Base-by-base conservation (phyloP, 371 early-diverging fungal genomes). In the Umbelopsis sp. region DNA sequence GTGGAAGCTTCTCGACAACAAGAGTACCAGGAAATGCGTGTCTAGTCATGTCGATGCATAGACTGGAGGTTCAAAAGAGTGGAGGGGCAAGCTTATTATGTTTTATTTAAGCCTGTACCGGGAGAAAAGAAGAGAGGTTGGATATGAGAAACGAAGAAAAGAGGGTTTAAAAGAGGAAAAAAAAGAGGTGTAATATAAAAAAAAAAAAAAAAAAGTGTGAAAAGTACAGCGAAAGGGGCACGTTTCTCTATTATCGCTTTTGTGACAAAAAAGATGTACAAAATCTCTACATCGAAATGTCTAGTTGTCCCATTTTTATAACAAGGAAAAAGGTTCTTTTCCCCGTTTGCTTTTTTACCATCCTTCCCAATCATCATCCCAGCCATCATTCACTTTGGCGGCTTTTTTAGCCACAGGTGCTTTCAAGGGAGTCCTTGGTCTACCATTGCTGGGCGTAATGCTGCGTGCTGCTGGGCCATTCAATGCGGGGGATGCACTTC, bases 311-410 rank as follows among this genome's bases (percentile, higher is more conserved):
- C 22, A 22, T 22, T 22, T 22, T 22, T 22, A 22, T 22, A 22
- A 22, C 22, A 22, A 22, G 22, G 22, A 22, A 22, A 22, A 22
- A 22, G 22, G 22, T 22, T 22, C 22, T 22, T 22, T 22, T 22
- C 22, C 22, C 22, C 22, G 22, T 22, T 22, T 22, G 22, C 35
- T 18, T 0, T 5, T 46, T 69, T 76, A 83, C 84, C 84, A 83
- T 32, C 73, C 79, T 50, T 80, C 84, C 87, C 87, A 89, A 48
- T 86, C 84, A 71, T 89, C 87, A 65, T 89, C 86, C 69, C 86
- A 87, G 35, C 76, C 78, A 46, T 69, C 70, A 9, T 81, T 70
- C 44, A 72, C 73, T 44, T 75, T 78, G 11, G 73, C 35, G 2
- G 45, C 66, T 22, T 72, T 69, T 52, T 74, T 74, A 18, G 76